Evolutionary conservation across 495 filamentous ascomycete genomes (phyloP).

Genomic region (Penicillium steckii): DNA sequence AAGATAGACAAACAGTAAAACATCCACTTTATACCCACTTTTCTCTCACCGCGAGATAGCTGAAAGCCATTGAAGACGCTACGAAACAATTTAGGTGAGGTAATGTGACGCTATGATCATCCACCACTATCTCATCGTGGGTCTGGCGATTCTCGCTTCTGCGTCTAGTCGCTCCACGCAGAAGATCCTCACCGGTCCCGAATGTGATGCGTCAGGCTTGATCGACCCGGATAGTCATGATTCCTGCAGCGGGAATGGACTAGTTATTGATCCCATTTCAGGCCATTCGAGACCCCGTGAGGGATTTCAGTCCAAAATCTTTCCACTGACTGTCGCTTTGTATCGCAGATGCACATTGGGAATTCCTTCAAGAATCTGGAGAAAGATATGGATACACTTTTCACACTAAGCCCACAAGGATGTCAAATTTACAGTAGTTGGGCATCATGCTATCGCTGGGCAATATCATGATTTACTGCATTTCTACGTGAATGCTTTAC

Average conservation of each 20-base stretch:
- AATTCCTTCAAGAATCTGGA: conserved; percentile 38
- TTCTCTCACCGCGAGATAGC: conserved; percentile 1
- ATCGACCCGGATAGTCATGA: conserved; percentile 22
- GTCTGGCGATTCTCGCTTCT: conserved; percentile 13
- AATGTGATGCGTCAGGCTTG: conserved; percentile 22
- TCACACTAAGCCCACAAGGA: conserved; percentile 37
- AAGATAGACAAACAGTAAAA: background rate
- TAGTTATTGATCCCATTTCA: conserved; percentile 15
- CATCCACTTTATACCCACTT: background rate
- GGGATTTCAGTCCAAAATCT: conserved; percentile 38
- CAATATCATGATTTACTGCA: conserved; percentile 36
- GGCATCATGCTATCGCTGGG: conserved; percentile 36
- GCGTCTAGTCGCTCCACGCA: conserved; percentile 1
- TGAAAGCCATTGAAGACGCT: background rate
- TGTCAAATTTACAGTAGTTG: conserved; percentile 35
- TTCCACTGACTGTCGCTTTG: conserved; percentile 31
- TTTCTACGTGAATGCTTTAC: conserved; percentile 39
- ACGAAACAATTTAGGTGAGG: background rate
- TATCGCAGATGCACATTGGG: conserved; percentile 38
- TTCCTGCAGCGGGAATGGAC: conserved; percentile 25
- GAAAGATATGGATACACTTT: conserved; percentile 37
- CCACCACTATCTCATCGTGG: conserved; percentile 9
- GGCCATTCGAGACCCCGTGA: conserved; percentile 19
- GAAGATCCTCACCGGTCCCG: conserved; percentile 8
- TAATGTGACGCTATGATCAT: conserved; percentile 15